Evolutionary conservation across 2,329 filamentous ascomycete genomes (phyloP).

Genomic region (Aspergillus sp.): DNA sequence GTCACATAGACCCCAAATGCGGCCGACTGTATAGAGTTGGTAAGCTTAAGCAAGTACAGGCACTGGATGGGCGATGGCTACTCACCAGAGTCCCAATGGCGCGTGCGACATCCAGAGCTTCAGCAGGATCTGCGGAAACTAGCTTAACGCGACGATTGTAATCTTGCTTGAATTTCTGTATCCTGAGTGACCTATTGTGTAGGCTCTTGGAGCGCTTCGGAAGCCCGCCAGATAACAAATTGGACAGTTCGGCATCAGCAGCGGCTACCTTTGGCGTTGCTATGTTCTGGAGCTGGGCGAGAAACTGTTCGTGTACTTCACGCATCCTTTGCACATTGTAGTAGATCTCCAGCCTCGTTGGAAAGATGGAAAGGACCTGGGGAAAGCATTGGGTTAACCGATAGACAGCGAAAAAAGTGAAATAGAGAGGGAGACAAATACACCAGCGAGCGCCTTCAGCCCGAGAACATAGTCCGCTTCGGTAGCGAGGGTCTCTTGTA

Average conservation of each 20-base stretch:
- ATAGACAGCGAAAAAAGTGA: background rate
- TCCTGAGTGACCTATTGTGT: conserved; percentile 20
- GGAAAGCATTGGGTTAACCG: conserved; percentile 22
- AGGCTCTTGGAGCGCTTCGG: conserved; percentile 37
- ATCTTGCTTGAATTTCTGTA: conserved; percentile 21
- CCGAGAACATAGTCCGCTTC: conserved; percentile 87
- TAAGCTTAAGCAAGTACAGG: conserved; percentile 41
- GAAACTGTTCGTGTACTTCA: conserved; percentile 71
- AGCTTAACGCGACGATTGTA: conserved; percentile 24
- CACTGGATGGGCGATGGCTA: background rate
- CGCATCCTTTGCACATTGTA: conserved; percentile 72
- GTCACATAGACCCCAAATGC: conserved; percentile 79
- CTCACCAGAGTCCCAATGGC: conserved; percentile 47
- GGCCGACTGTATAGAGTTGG: conserved; percentile 55
- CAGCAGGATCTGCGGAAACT: conserved; percentile 44
- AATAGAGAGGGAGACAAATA: conserved; percentile 35
- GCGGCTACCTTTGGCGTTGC: conserved; percentile 45
- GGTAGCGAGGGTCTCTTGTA: conserved; percentile 78
- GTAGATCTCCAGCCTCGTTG: conserved; percentile 67
- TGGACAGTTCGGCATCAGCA: conserved; percentile 12
- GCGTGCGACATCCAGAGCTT: conserved; percentile 46
- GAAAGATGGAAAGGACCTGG: conserved; percentile 66
- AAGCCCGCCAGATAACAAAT: conserved; percentile 18
- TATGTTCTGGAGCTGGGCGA: conserved; percentile 62
- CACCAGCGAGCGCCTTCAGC: conserved; percentile 76